Conservation (phyloP, 2,329 filamentous ascomycete genomes). For the Lachnellula hyalina region DNA sequence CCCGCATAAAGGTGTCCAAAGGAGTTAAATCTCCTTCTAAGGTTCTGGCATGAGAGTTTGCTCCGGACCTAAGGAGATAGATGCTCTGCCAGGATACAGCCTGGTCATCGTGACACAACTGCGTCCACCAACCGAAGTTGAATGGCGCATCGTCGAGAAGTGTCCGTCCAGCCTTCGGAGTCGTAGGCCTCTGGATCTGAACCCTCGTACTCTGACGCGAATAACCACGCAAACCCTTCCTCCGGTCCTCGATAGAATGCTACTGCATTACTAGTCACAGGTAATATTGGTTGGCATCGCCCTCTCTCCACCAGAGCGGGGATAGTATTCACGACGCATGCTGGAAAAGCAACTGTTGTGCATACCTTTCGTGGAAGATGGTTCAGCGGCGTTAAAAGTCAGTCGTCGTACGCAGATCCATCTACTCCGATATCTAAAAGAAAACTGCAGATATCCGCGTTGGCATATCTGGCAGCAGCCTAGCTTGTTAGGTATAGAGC, state of each 20-base stretch:
- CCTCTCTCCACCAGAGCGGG: constrained; percentile 6
- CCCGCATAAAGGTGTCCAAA: constrained; percentile 9
- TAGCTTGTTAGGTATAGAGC: neutral
- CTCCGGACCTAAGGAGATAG: constrained; percentile 9
- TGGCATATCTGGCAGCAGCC: constrained; percentile 7
- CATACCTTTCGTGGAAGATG: constrained; percentile 9
- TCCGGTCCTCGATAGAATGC: constrained; percentile 9
- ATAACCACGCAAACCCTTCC: constrained; percentile 13
- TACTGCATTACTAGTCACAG: constrained; percentile 10
- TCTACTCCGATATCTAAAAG: constrained; percentile 8
- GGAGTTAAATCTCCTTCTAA: constrained; percentile 3
- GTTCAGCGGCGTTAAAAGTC: constrained; percentile 7
- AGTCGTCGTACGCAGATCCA: constrained; percentile 7
- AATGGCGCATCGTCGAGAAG: constrained; percentile 9
- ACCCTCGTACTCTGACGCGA: constrained; percentile 7
- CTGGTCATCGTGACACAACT: neutral
- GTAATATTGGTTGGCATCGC: constrained; percentile 8
- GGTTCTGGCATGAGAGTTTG: constrained; percentile 5
- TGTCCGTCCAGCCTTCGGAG: constrained; percentile 12
- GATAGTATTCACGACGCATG: constrained; percentile 11
- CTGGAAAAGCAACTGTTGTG: constrained; percentile 1
- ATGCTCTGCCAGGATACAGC: constrained; percentile 6
- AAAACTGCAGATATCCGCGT: constrained; percentile 3
- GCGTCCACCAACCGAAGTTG: constrained; percentile 12
- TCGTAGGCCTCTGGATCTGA: constrained; percentile 4